phyloP scores from a whole-genome alignment of 2,329 filamentous ascomycete species.

The Talaromyces funiculosus region DNA sequence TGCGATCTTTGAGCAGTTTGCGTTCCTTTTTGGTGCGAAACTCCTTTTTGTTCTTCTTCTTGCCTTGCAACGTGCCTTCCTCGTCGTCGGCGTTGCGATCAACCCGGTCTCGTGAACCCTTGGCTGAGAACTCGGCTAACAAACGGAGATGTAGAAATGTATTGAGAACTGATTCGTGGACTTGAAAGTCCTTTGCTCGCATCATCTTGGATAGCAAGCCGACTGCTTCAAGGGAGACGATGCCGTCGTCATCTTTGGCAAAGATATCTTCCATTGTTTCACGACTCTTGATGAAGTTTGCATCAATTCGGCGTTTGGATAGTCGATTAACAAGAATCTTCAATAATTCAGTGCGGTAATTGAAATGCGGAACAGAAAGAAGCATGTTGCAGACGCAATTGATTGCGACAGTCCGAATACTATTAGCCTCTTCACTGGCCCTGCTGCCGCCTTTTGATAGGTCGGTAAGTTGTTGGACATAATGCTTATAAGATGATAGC shows the following conservation, averaged over 20 bases:
- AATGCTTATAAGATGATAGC: constrained; percentile 76
- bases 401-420: constrained; percentile 68
- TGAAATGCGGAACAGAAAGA: constrained; percentile 86
- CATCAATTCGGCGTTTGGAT: constrained; percentile 64
- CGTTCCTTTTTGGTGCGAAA: constrained; percentile 85
- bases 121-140: constrained; percentile 78
- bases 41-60: constrained; percentile 64
- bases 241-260: constrained; percentile 80
- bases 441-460: constrained; percentile 55
- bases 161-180: constrained; percentile 82
- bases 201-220: constrained; percentile 89
- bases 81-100: constrained; percentile 53
- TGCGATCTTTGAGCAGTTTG: constrained; percentile 79
- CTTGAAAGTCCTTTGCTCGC: constrained; percentile 73
- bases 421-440: constrained; percentile 20
- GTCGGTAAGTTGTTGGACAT: constrained; percentile 68
- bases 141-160: constrained; percentile 85
- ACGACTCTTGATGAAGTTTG: constrained; percentile 70
- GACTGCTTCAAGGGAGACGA: constrained; percentile 79
- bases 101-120: constrained; percentile 71
- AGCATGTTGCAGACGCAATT: constrained; percentile 79
- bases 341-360: constrained; percentile 82
- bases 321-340: constrained; percentile 83
- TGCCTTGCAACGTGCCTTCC: constrained; percentile 31
- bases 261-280: constrained; percentile 78